A percentile compares a stretch with the other conserved stretches of the same genome.
phyloP scores from a whole-genome alignment of 2,329 filamentous ascomycete genomes.

The Ascochyta koolunga region DNA sequence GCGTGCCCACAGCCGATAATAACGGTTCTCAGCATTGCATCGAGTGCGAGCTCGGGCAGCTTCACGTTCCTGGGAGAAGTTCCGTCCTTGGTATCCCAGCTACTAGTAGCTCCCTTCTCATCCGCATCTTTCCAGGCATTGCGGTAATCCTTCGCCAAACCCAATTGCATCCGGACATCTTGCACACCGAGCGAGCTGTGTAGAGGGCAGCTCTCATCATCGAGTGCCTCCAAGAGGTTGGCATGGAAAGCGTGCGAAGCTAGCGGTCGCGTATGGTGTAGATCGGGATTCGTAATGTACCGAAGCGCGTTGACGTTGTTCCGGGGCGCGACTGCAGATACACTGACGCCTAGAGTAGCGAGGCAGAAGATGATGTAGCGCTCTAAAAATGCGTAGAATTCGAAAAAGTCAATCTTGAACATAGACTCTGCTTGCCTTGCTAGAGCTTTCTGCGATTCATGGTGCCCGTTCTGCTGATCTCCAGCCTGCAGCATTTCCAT shows the following conservation, averaged over 20 bases:
- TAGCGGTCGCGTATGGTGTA: slow-evolving; percentile 26
- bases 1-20: slow-evolving; percentile 66
- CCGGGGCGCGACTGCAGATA: slow-evolving; percentile 44
- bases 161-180: slow-evolving; percentile 63
- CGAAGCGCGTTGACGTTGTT: slow-evolving; percentile 41
- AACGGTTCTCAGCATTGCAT: slow-evolving; percentile 63
- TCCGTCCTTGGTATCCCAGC: slow-evolving; percentile 26
- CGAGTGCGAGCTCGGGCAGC: slow-evolving; percentile 67
- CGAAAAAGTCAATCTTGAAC: slow-evolving; percentile 80
- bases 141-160: slow-evolving; percentile 70
- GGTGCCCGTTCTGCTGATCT: slow-evolving; percentile 19
- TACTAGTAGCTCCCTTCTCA: slow-evolving; percentile 39
- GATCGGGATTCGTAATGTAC: slow-evolving; percentile 38
- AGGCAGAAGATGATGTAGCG: slow-evolving; percentile 71
- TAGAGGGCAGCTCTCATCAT: slow-evolving; percentile 63
- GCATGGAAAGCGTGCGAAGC: slow-evolving; percentile 67
- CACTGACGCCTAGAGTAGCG: slow-evolving; percentile 65
- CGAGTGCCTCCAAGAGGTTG: slow-evolving; percentile 69
- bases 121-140: slow-evolving; percentile 76
- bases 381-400: slow-evolving; percentile 76
- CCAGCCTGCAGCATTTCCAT: slow-evolving; percentile 31
- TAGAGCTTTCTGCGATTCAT: slow-evolving; percentile 18
- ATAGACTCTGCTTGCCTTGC: slow-evolving; percentile 54
- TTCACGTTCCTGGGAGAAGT: slow-evolving; percentile 41
- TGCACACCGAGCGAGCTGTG: slow-evolving; percentile 61